A percentile compares a stretch with the other conserved stretches of the same genome.
Conservation (phyloP, 1,139 yeast species). For the Kurtzmaniella quercitrusa region DNA sequence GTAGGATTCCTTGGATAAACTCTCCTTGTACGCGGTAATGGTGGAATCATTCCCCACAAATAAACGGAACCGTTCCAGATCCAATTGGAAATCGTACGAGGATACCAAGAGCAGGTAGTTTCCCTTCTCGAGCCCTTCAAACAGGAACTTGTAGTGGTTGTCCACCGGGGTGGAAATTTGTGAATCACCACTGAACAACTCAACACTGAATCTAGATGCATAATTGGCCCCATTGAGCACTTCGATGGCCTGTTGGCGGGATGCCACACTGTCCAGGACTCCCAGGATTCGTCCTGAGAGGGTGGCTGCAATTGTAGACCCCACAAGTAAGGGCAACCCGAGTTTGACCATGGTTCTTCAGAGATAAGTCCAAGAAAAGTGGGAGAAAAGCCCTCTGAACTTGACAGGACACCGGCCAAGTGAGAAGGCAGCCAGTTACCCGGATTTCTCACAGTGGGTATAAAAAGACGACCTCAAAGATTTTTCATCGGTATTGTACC, state of each 20-base stretch:
- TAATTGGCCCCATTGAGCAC: constrained; percentile 35
- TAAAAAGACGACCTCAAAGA: not conserved
- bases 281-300: not conserved
- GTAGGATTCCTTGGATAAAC: constrained; percentile 13
- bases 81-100: constrained; percentile 35
- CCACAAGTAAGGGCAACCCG: not conserved
- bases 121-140: constrained; percentile 24
- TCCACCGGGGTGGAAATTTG: constrained; percentile 17
- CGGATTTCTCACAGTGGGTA: not conserved
- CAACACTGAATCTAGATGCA: constrained; percentile 30
- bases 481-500: constrained; percentile 38
- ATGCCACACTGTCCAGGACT: not conserved
- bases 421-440: not conserved
- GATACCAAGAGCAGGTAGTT: constrained; percentile 30
- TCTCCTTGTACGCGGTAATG: constrained; percentile 20
- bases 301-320: not conserved
- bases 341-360: not conserved
- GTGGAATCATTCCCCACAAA: constrained; percentile 13
- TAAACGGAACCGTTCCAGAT: constrained; percentile 23
- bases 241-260: constrained; percentile 1
- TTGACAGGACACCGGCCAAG: too few species aligned
- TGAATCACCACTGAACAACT: constrained; percentile 13
- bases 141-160: constrained; percentile 23
- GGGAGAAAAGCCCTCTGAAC: not conserved
- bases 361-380: not conserved